phyloP scores from a whole-genome alignment of 2,329 filamentous ascomycete species.

The Hymenoscyphus repandus region DNA sequence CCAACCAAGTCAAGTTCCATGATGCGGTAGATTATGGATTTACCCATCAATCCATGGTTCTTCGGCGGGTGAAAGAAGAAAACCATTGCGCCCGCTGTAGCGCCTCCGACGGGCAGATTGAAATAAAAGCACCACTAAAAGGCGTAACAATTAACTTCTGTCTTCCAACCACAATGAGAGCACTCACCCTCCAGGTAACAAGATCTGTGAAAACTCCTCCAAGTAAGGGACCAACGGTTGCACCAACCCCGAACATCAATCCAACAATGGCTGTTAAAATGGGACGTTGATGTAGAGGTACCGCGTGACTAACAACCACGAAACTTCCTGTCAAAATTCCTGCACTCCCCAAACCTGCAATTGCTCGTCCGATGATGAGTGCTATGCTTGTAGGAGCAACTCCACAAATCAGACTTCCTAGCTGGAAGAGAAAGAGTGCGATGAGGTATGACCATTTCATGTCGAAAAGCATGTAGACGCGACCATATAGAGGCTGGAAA shows the following conservation, averaged over 20 bases:
- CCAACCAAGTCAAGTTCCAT: constrained; percentile 41
- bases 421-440: constrained; percentile 29
- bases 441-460: constrained; percentile 26
- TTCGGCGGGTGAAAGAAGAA: constrained; percentile 31
- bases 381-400: constrained; percentile 28
- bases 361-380: constrained; percentile 31
- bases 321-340: constrained; percentile 35
- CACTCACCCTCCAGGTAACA: constrained; percentile 34
- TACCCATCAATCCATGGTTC: constrained; percentile 35
- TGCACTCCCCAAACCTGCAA: constrained; percentile 29
- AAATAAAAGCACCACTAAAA: constrained; percentile 35
- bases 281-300: constrained; percentile 15
- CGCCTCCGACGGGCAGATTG: constrained; percentile 32
- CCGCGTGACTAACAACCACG: constrained; percentile 35
- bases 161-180: too few relatives aligned
- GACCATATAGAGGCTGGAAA: constrained; percentile 22
- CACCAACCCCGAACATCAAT: constrained; percentile 22
- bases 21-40: constrained; percentile 26
- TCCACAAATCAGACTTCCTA: constrained; percentile 31
- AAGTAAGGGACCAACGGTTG: constrained; percentile 29
- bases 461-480: constrained; percentile 19
- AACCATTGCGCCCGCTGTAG: constrained; percentile 33
- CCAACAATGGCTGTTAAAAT: constrained; percentile 29
- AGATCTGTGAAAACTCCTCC: constrained; percentile 33
- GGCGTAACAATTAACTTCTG: too few relatives aligned